These are phyloP conservation scores for Moricandia moricandioides DNA, from an alignment of 345 rosid genomes.

Conservation along the genomic window DNA sequence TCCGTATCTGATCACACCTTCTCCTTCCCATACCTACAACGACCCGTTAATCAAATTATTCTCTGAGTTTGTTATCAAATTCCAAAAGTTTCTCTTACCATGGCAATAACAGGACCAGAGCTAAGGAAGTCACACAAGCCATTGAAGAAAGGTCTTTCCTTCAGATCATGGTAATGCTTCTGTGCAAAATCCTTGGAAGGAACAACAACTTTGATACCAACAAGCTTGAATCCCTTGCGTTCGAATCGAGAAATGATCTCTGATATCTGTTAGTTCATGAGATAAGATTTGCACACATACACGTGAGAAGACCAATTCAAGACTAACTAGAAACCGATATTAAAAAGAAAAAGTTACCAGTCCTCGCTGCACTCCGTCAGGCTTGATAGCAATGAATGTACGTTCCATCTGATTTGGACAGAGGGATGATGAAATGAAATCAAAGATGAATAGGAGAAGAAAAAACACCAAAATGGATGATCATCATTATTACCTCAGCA, in stretches of 20 bases:
- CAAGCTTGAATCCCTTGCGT: slow-evolving; percentile 98
- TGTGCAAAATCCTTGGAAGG: slow-evolving; percentile 90
- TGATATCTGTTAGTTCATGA: slow-evolving; percentile 53
- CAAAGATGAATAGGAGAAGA: neutral
- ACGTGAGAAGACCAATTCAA: slow-evolving; percentile 5
- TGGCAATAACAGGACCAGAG: slow-evolving; percentile 98
- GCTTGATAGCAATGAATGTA: slow-evolving; percentile 97
- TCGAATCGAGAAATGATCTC: slow-evolving; percentile 92
- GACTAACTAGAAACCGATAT: neutral
- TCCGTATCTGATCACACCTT: slow-evolving; percentile 88
- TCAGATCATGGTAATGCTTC: slow-evolving; percentile 90
- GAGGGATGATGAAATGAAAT: neutral
- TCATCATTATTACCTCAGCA: slow-evolving; percentile 60
- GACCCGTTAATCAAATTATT: neutral
- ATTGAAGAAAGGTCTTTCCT: slow-evolving; percentile 92
- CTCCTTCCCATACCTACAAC: slow-evolving; percentile 97
- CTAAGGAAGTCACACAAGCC: slow-evolving; percentile 95
- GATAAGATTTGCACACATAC: neutral
- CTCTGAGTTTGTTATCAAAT: neutral
- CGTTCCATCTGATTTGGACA: slow-evolving; percentile 65
- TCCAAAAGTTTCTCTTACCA: slow-evolving; percentile 50
- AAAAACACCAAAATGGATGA: neutral
- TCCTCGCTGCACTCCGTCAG: slow-evolving; percentile 97
- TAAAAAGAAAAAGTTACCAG: slow-evolving; percentile 47
- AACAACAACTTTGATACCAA: slow-evolving; percentile 68